Evolutionary conservation across 805 yeast species (phyloP), one percentile per base, ranked within the genome.

Genomic region (Novakomyces olei): DNA sequence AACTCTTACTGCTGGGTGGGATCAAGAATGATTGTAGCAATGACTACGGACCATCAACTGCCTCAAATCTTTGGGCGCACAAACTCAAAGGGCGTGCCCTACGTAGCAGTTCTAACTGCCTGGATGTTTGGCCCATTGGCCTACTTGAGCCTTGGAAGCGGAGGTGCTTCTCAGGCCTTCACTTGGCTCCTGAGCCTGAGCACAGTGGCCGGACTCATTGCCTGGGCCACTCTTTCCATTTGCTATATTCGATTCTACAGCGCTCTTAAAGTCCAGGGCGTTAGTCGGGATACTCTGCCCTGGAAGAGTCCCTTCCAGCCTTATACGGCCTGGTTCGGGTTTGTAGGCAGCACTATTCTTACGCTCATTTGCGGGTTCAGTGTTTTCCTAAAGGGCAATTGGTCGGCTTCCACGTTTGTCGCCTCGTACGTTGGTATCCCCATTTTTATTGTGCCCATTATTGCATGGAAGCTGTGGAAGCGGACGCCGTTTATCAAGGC

Each of bases 1-100:
- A 72, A 74, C 50, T 66, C 79, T 6, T 65, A 78, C 1, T 72
- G 72, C 6, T 74, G 63, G 46, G 78, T 72, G 6, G 65, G 75
- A 39, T 68, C 79, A 10, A 65, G 83, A 50, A 69, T 77, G 6
- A 53, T 72, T 39, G 69, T 72, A 2, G 64, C 77, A 5, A 59
- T 73, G 53, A 72, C 78, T 6, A 69, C 66, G 28, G 71, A 69
- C 49, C 69, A 73, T 14, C 61, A 63, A 43, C 72, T 72, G 14
- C 83, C 81, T 24, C 53, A 54, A 34, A 44, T 61, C 19, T 61
- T 72, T 35, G 69, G 71, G 23, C 73, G 73, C 54, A 67, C 78
- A 38, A 92, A 79, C 50, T 63, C 74, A 41, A 58, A 56, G 34
- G 92, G 92, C 36, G 65, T 92, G 46, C 92, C 93, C 12, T 49